Conservation (phyloP, 2,329 filamentous ascomycete species). For the Exophiala spinifera region DNA sequence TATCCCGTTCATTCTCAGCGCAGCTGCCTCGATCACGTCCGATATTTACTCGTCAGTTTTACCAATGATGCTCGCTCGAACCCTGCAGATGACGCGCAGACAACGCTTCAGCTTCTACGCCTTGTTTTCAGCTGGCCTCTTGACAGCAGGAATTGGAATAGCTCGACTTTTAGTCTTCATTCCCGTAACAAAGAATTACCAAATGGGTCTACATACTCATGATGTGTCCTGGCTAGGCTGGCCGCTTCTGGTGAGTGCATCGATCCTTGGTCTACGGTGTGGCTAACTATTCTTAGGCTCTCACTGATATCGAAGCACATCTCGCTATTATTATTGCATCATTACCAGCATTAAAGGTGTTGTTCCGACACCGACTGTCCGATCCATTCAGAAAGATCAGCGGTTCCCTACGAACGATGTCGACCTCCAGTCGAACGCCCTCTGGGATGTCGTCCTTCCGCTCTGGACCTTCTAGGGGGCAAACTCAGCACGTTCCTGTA, state of each 20-base stretch:
- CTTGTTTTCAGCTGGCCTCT: slow-evolving; percentile 21
- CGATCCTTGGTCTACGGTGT: neutral
- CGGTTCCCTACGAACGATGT: neutral
- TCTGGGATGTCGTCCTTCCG: neutral
- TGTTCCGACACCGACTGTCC: slow-evolving; percentile 8
- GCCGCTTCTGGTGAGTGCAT: slow-evolving; percentile 13
- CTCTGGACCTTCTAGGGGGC: neutral
- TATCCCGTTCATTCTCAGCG: slow-evolving; percentile 13
- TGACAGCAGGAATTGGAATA: slow-evolving; percentile 17
- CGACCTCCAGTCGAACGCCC: neutral
- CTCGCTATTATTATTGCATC: slow-evolving; percentile 24
- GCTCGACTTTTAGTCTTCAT: slow-evolving; percentile 11
- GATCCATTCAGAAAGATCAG: neutral
- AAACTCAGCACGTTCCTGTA: neutral
- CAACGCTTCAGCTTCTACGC: slow-evolving; percentile 15
- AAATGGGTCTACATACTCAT: slow-evolving; percentile 10
- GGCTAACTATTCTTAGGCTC: slow-evolving; percentile 4
- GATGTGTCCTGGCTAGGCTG: slow-evolving; percentile 22
- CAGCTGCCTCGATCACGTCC: slow-evolving; percentile 16
- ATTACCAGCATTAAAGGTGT: slow-evolving; percentile 15
- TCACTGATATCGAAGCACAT: slow-evolving; percentile 21
- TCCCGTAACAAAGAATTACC: slow-evolving; percentile 19
- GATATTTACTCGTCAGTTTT: slow-evolving; percentile 21
- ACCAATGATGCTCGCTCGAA: slow-evolving; percentile 17
- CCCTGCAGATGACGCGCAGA: slow-evolving; percentile 10